Evolutionary conservation across 1,284 basidiomycete genomes (phyloP).

Genomic region (Anthracocystis setariae): DNA sequence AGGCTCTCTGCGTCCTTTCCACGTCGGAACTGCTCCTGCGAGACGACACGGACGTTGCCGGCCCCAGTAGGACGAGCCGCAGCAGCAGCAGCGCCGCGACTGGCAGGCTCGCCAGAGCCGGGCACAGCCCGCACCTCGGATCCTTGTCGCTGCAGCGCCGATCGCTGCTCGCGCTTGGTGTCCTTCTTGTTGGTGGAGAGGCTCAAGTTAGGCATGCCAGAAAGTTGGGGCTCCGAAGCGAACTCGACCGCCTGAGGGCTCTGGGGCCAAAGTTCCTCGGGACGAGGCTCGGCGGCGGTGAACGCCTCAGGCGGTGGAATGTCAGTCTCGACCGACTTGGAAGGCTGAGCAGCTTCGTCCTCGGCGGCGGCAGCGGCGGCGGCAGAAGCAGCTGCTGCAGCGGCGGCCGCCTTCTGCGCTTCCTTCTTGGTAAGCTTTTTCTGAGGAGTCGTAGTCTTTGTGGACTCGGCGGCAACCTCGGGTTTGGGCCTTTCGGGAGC

Average conservation of each 20-base stretch:
- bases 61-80: constrained; percentile 35
- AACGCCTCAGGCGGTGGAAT: constrained; percentile 32
- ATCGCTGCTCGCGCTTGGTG: constrained; percentile 38
- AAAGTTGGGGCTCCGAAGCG: constrained; percentile 53
- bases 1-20: constrained; percentile 15
- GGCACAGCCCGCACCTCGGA: constrained; percentile 19
- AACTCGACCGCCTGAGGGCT: constrained; percentile 61
- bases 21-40: constrained; percentile 53
- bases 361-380: constrained; percentile 15
- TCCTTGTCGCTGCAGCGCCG: constrained; percentile 21
- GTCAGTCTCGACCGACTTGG: constrained; percentile 15
- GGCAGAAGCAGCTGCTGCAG: constrained; percentile 15
- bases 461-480: constrained; percentile 6
- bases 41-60: constrained; percentile 54
- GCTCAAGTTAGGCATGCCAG: constrained; percentile 29
- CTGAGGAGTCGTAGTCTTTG: constrained; percentile 16
- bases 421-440: constrained; percentile 35
- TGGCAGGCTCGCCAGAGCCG: constrained; percentile 25
- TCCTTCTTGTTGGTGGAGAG: constrained; percentile 34
- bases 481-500: background rate
- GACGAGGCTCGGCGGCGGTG: constrained; percentile 36
- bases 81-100: constrained; percentile 20
- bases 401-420: constrained; percentile 25
- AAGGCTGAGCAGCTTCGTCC: constrained; percentile 8
- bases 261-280: constrained; percentile 61